Evolutionary conservation across 73 alveolate species (phyloP).

Genomic region (Tetrahymena malaccensis): DNA sequence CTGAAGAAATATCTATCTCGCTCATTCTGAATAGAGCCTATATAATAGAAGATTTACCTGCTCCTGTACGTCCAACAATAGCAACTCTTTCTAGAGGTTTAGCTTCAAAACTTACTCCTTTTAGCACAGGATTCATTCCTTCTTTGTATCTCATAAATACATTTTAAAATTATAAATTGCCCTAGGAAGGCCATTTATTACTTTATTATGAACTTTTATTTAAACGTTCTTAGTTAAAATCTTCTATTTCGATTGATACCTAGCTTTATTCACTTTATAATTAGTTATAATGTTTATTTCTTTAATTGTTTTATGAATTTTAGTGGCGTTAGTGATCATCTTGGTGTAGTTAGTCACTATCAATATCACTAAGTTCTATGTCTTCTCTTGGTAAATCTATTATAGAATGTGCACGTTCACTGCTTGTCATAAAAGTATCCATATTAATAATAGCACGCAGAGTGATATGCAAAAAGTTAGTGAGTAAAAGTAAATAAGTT

Average conservation of each 20-base stretch:
- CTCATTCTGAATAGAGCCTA: constrained; percentile 76
- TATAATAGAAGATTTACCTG: constrained; percentile 83
- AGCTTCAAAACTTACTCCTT: constrained; percentile 30
- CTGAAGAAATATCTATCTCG: constrained; percentile 42
- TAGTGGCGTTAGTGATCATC: not conserved
- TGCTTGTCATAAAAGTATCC: not conserved
- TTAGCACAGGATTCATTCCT: constrained; percentile 7
- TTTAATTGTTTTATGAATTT: not conserved
- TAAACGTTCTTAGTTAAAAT: not conserved
- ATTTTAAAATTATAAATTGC: constrained; percentile 54
- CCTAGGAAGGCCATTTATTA: constrained; percentile 56
- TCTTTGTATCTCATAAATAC: constrained; percentile 44
- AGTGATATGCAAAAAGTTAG: not conserved
- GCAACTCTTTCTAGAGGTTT: constrained; percentile 53
- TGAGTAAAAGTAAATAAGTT: not conserved
- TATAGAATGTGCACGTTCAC: not conserved
- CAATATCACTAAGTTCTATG: not conserved
- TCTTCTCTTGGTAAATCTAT: not conserved
- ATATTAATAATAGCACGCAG: not conserved
- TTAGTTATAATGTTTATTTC: not conserved
- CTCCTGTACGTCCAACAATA: constrained; percentile 89
- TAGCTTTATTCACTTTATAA: not conserved
- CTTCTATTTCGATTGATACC: not conserved
- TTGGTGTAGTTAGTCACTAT: not conserved
- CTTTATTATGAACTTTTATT: not conserved